These are phyloP conservation scores for Penicillium sp. DNA, from an alignment of 2,329 filamentous ascomycete genomes.

Conservation along the genomic window DNA sequence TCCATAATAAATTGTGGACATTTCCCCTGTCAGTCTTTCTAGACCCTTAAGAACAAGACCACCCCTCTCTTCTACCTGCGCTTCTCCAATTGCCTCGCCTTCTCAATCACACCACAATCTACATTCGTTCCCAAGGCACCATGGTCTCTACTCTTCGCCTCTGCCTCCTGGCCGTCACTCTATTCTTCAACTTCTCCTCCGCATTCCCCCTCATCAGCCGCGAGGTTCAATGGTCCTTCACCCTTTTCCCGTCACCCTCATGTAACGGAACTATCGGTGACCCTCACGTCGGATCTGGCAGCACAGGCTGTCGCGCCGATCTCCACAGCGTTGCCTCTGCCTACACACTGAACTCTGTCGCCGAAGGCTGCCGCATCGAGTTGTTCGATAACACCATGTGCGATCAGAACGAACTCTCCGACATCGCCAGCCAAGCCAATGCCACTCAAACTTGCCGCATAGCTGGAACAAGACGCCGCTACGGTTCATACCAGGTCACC, in stretches of 20 bases:
- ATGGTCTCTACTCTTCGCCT: constrained; percentile 12
- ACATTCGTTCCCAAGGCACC: neutral
- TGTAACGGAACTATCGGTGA: constrained; percentile 19
- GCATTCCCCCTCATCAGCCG: constrained; percentile 23
- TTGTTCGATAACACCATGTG: constrained; percentile 30
- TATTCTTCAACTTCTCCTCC: constrained; percentile 13
- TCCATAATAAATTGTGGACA: constrained; percentile 11
- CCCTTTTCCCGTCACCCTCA: constrained; percentile 18
- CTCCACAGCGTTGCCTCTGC: constrained; percentile 22
- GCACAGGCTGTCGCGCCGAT: constrained; percentile 27
- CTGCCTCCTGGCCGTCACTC: constrained; percentile 5
- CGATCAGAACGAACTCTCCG: constrained; percentile 20
- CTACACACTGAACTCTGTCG: constrained; percentile 19
- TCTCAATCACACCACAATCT: neutral
- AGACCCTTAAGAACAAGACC: neutral
- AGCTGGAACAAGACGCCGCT: constrained; percentile 13
- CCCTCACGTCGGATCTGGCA: constrained; percentile 19
- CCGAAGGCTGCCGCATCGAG: constrained; percentile 22
- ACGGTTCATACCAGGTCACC: constrained; percentile 26
- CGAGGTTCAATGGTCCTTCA: constrained; percentile 25
- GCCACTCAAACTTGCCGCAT: constrained; percentile 15
- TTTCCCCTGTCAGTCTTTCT: constrained; percentile 1
- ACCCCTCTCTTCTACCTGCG: neutral
- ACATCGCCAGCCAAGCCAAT: constrained; percentile 15
- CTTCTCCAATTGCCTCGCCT: neutral